Percentiles rank a stretch among this genome's conserved stretches.
Evolutionary conservation across 768 basidiomycete species (phyloP).

Genomic region (Rhizopogon vesiculosus): DNA sequence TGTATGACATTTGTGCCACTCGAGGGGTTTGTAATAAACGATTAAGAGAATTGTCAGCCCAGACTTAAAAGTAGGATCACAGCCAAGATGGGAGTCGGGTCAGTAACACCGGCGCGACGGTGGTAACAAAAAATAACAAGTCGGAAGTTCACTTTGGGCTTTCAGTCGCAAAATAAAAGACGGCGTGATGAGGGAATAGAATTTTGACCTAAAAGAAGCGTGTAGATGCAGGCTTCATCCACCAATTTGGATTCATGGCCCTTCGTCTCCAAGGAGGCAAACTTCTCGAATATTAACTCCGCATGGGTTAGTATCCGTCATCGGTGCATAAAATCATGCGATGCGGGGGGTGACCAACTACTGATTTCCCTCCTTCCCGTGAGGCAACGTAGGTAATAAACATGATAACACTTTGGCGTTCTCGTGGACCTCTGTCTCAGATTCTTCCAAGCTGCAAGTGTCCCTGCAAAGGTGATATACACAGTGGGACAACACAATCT

Average conservation of each 20-base stretch:
- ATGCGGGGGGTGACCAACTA: slow-evolving; percentile 9
- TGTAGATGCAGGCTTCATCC: background rate
- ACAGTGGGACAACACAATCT: slow-evolving; percentile 4
- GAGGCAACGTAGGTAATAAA: slow-evolving; percentile 2
- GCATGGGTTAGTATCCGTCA: slow-evolving; percentile 16
- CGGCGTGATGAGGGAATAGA: slow-evolving; percentile 23
- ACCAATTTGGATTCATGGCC: background rate
- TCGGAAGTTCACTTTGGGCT: slow-evolving; percentile 28
- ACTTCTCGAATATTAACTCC: slow-evolving; percentile 28
- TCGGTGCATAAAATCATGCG: slow-evolving; percentile 26
- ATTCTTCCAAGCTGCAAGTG: background rate
- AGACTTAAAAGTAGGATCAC: slow-evolving; percentile 19
- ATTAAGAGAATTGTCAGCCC: slow-evolving; percentile 16
- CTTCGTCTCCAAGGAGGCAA: slow-evolving; percentile 21
- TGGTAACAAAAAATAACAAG: slow-evolving; percentile 16
- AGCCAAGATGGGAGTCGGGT: slow-evolving; percentile 25
- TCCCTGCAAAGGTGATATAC: background rate
- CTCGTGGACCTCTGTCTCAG: slow-evolving; percentile 3
- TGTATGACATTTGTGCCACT: slow-evolving; percentile 40
- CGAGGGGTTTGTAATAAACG: slow-evolving; percentile 14
- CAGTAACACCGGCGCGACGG: too few species aligned
- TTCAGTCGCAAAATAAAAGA: slow-evolving; percentile 17
- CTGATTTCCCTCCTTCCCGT: slow-evolving; percentile 10
- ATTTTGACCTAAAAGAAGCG: slow-evolving; percentile 21
- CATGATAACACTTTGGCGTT: background rate